These are phyloP conservation scores for Cladosporium oxysporum DNA, from an alignment of 2,329 filamentous ascomycete species.

Conservation along the genomic window DNA sequence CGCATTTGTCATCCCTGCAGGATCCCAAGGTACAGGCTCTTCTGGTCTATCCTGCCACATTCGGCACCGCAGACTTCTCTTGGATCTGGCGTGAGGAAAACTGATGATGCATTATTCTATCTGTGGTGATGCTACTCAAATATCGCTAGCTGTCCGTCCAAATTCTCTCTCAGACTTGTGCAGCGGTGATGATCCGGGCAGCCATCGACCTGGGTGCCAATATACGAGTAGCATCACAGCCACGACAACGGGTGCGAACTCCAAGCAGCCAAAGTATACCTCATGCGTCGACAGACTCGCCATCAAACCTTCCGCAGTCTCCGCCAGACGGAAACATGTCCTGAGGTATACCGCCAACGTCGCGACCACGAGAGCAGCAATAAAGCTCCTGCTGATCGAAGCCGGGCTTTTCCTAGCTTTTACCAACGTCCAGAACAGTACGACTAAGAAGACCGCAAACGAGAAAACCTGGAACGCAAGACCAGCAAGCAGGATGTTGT, in stretches of 20 bases:
- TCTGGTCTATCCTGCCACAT: slow-evolving; percentile 25
- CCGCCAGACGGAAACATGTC: slow-evolving; percentile 56
- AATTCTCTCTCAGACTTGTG: slow-evolving; percentile 14
- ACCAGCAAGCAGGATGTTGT: slow-evolving; percentile 59
- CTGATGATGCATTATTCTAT: background rate
- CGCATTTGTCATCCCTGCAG: slow-evolving; percentile 17
- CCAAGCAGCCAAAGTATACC: slow-evolving; percentile 55
- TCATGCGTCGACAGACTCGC: slow-evolving; percentile 52
- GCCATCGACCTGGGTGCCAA: slow-evolving; percentile 49
- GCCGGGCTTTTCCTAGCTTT: slow-evolving; percentile 37
- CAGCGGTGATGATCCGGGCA: slow-evolving; percentile 16
- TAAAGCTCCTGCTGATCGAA: slow-evolving; percentile 43
- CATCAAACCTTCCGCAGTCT: slow-evolving; percentile 54
- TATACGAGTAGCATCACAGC: slow-evolving; percentile 50
- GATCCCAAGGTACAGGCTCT: slow-evolving; percentile 22
- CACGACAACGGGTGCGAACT: slow-evolving; percentile 57
- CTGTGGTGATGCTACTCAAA: background rate
- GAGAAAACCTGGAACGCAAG: slow-evolving; percentile 57
- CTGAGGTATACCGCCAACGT: slow-evolving; percentile 55
- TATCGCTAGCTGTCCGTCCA: background rate
- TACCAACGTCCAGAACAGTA: slow-evolving; percentile 46
- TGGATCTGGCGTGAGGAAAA: slow-evolving; percentile 16
- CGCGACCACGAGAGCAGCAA: slow-evolving; percentile 45
- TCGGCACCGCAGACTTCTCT: slow-evolving; percentile 14
- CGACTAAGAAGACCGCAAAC: slow-evolving; percentile 52